Conservation (phyloP, 257 asterid species). For the Rhazya stricta region DNA sequence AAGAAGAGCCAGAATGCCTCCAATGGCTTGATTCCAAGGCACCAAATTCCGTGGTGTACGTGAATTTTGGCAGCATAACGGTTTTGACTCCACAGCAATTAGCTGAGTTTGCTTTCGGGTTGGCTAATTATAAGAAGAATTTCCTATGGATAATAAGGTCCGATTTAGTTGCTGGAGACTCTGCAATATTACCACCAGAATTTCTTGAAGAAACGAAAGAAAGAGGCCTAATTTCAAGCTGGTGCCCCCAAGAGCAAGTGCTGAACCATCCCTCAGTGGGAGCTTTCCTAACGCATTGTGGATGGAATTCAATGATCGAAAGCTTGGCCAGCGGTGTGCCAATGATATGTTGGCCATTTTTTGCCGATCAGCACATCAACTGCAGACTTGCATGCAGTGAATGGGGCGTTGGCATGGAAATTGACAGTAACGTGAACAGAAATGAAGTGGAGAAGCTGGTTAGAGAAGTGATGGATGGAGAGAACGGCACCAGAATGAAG, state of each 20-base stretch:
- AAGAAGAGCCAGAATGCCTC: conserved; percentile 33
- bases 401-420: conserved; percentile 35
- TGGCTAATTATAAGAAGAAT: conserved; percentile 28
- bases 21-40: conserved; percentile 34
- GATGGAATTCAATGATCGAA: conserved; percentile 44
- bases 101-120: conserved; percentile 39
- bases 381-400: conserved; percentile 29
- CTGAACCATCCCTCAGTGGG: conserved; percentile 32
- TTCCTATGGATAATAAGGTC: conserved; percentile 42
- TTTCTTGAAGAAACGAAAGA: conserved; percentile 23
- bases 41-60: conserved; percentile 33
- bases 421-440: conserved; percentile 19
- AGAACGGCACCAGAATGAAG: conserved; percentile 31
- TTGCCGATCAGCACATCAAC: conserved; percentile 41
- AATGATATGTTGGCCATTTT: conserved; percentile 45
- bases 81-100: conserved; percentile 23
- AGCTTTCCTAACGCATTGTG: conserved; percentile 40
- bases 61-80: conserved; percentile 42
- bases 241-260: conserved; percentile 45
- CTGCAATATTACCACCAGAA: conserved; percentile 15
- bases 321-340: conserved; percentile 40
- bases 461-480: conserved; percentile 31
- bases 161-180: conserved; percentile 27
- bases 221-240: conserved; percentile 24
- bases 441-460: conserved; percentile 24